Evolutionary conservation across 352 stramenopile genomes (phyloP).

Genomic region (Phytopythium aichiense): DNA sequence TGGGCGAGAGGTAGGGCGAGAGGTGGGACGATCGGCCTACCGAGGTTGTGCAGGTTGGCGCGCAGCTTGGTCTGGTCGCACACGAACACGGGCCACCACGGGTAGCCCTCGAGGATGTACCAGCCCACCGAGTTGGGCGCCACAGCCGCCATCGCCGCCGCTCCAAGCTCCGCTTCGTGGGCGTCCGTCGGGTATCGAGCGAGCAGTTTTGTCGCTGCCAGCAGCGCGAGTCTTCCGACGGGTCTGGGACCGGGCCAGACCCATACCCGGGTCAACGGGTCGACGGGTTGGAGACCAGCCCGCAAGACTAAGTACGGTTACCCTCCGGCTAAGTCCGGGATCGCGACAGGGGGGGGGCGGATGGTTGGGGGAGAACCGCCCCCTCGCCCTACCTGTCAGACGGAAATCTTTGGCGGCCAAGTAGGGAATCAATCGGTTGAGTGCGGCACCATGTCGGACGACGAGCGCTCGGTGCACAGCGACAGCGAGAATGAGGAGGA

Average conservation of each 20-base stretch:
- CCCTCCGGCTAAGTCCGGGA: no score
- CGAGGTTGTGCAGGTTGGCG: conserved; percentile 51
- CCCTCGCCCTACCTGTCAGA: no score
- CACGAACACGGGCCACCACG: conserved; percentile 86
- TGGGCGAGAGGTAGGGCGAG: no score
- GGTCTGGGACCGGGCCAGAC: no score
- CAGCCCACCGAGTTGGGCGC: conserved; percentile 72
- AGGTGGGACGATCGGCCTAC: conserved; percentile 11
- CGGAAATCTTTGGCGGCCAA: no score
- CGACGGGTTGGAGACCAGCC: no score
- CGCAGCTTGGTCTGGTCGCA: conserved; percentile 78
- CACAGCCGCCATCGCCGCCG: conserved; percentile 12
- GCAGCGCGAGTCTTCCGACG: no score
- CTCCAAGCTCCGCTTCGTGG: background rate
- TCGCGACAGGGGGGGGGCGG: no score
- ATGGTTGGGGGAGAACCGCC: no score
- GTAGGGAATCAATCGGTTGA: no score
- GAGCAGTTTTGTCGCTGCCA: background rate
- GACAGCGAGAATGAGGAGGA: conserved; percentile 78
- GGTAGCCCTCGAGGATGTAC: conserved; percentile 83
- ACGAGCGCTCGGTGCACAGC: conserved; percentile 41
- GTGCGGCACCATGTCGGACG: conserved; percentile 16
- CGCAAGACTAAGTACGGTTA: no score
- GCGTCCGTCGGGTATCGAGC: background rate
- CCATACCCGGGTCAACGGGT: no score